These are phyloP conservation scores for Annulohypoxylon nitens DNA, from an alignment of 495 filamentous ascomycete species.

Conservation along the genomic window DNA sequence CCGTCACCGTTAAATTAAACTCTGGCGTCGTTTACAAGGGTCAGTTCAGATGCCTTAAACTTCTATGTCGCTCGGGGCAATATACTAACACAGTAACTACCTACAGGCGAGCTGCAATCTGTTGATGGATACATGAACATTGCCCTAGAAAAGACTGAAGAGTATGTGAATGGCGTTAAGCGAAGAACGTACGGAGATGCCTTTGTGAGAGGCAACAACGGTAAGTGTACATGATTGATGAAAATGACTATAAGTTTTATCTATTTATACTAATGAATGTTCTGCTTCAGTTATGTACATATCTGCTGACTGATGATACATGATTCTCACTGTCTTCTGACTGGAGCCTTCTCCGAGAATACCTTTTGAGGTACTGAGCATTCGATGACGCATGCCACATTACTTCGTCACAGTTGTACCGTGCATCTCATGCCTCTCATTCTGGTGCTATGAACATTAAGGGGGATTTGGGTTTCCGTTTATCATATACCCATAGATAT, in stretches of 20 bases:
- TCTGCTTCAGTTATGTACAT: slow-evolving; percentile 77
- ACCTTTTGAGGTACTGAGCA: not conserved
- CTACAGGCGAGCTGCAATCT: slow-evolving; percentile 87
- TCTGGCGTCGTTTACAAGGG: slow-evolving; percentile 97
- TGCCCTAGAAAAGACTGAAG: slow-evolving; percentile 92
- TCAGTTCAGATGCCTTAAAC: slow-evolving; percentile 53
- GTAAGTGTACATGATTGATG: slow-evolving; percentile 58
- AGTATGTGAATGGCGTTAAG: slow-evolving; percentile 86
- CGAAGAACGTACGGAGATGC: slow-evolving; percentile 91
- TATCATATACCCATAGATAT: not conserved
- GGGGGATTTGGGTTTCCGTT: not conserved
- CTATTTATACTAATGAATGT: slow-evolving; percentile 14
- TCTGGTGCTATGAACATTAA: not conserved
- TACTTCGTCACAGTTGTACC: not conserved
- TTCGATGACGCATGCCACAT: not conserved
- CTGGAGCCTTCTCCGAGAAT: not conserved
- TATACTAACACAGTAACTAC: slow-evolving; percentile 7
- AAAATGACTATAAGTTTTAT: not conserved
- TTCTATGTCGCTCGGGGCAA: not conserved
- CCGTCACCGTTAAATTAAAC: slow-evolving; percentile 95
- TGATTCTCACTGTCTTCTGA: not conserved
- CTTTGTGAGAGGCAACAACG: slow-evolving; percentile 96
- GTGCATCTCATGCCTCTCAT: not conserved
- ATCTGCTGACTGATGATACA: slow-evolving; percentile 68
- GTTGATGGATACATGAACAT: slow-evolving; percentile 99